phyloP scores from a whole-genome alignment of 2,329 filamentous ascomycete genomes.

The Aspergillus pseudonomiae region DNA sequence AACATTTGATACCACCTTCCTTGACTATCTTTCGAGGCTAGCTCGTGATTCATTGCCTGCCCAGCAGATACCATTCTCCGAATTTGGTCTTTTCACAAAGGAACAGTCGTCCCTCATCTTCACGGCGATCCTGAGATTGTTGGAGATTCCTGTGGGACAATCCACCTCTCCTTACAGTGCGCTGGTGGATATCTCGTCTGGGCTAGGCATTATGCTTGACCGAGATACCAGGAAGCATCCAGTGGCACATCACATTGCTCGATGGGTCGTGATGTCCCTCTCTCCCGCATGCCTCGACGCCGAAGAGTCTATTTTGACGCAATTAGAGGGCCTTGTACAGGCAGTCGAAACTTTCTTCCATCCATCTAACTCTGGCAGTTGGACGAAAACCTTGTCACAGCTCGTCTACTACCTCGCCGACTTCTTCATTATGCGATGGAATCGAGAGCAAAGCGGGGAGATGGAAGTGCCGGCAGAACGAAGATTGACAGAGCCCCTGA shows the following conservation, averaged over 20 bases:
- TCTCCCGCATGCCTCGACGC: conserved; percentile 79
- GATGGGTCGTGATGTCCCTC: conserved; percentile 90
- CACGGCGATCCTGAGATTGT: conserved; percentile 82
- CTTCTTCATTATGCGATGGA: conserved; percentile 97
- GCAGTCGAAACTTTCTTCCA: conserved; percentile 99
- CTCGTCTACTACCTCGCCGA: conserved; percentile 91
- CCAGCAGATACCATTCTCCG: conserved; percentile 74
- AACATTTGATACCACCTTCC: conserved; percentile 79
- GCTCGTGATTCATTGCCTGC: conserved; percentile 80
- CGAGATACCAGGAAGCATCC: conserved; percentile 94
- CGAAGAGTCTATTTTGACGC: conserved; percentile 78
- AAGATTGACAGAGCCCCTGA: conserved; percentile 77
- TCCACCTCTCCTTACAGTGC: conserved; percentile 87
- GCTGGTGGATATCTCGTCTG: conserved; percentile 78
- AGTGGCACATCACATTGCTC: conserved; percentile 84
- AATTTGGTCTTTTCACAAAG: conserved; percentile 87
- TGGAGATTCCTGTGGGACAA: conserved; percentile 96
- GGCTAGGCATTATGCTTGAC: conserved; percentile 83
- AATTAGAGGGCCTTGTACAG: conserved; percentile 87
- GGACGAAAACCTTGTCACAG: conserved; percentile 89
- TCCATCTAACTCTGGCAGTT: conserved; percentile 89
- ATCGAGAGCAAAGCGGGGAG: conserved; percentile 89
- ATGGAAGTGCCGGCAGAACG: conserved; percentile 82
- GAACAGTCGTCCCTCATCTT: conserved; percentile 93
- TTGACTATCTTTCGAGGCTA: conserved; percentile 86